Evolutionary conservation across 2,329 filamentous ascomycete species (phyloP).

Genomic region (Tothia fuscella): DNA sequence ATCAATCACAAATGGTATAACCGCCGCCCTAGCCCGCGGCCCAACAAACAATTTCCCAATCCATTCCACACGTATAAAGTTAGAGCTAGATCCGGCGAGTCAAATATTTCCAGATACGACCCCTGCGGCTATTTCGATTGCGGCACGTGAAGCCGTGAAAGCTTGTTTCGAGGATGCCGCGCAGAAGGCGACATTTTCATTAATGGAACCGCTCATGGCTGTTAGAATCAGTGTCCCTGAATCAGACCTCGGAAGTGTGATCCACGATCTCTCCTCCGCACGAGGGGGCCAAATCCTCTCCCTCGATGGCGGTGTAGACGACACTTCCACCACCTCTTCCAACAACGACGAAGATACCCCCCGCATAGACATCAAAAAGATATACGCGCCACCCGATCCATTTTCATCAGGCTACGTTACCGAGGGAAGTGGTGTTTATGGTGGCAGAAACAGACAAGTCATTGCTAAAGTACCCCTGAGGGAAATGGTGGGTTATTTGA

Average conservation of each 20-base stretch:
- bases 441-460: conserved; percentile 43
- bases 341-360: conserved; percentile 11
- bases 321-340: conserved; percentile 12
- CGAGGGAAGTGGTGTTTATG: conserved; percentile 13
- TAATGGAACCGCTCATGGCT: conserved; percentile 92
- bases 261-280: conserved; percentile 66
- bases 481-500: conserved; percentile 93
- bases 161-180: conserved; percentile 53
- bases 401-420: conserved; percentile 36
- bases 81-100: conserved; percentile 53
- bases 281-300: conserved; percentile 65
- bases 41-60: conserved; percentile 71
- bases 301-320: conserved; percentile 47
- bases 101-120: conserved; percentile 59
- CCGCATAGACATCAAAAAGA: conserved; percentile 54
- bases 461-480: conserved; percentile 82
- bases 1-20: conserved; percentile 63
- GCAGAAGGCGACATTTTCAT: conserved; percentile 41
- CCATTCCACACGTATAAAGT: conserved; percentile 58
- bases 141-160: conserved; percentile 33
- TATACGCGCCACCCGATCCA: conserved; percentile 83
- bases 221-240: conserved; percentile 81
- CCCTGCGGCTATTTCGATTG: conserved; percentile 55
- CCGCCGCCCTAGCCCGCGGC: conserved; percentile 74
- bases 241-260: conserved; percentile 63